Conservation (phyloP, 768 basidiomycete genomes). For the Serendipita vermifera region DNA sequence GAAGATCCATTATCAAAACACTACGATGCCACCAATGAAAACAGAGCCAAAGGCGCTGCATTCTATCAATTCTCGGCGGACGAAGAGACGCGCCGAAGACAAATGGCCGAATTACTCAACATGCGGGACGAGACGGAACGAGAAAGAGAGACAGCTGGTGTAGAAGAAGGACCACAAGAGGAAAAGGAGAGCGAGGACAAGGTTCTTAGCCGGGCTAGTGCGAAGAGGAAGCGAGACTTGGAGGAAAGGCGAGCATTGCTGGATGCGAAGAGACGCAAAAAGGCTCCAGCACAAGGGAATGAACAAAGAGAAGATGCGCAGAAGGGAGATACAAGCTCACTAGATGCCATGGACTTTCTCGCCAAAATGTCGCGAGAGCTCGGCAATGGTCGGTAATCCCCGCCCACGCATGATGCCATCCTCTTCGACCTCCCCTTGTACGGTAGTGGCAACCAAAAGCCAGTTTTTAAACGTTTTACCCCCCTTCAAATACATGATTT, state of each 20-base stretch:
- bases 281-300: not conserved
- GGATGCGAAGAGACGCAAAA: conserved; percentile 1
- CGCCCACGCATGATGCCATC: not conserved
- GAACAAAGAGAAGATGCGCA: not conserved
- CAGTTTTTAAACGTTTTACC: not conserved
- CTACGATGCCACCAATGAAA: conserved; percentile 72
- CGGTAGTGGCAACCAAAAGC: not conserved
- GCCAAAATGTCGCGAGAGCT: not conserved
- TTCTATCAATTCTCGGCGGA: conserved; percentile 87
- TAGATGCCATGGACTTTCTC: conserved; percentile 7
- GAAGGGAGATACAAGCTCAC: not conserved
- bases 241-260: conserved; percentile 3
- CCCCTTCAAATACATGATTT: not conserved
- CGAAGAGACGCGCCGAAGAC: conserved; percentile 57
- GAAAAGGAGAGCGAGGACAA: not conserved
- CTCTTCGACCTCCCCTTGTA: not conserved
- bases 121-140: conserved; percentile 60
- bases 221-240: not conserved
- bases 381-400: not conserved
- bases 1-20: conserved; percentile 62
- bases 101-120: conserved; percentile 71
- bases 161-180: conserved; percentile 29
- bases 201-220: not conserved
- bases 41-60: conserved; percentile 78
- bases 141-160: conserved; percentile 45